phyloP scores from a whole-genome alignment of 202 grass and related monocot species.

The Zizania palustris region DNA sequence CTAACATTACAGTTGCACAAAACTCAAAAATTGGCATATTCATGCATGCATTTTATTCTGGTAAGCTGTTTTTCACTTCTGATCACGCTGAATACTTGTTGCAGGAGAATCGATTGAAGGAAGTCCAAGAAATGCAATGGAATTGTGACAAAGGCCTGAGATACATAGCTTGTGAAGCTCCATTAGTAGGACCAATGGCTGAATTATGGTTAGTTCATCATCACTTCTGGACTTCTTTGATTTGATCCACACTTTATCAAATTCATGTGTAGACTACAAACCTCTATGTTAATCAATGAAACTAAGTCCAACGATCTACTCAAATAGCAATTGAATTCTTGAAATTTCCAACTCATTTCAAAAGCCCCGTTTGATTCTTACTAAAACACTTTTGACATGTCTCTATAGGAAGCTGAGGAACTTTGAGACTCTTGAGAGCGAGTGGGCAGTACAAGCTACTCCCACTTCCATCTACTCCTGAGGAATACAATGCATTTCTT shows the following conservation, averaged over 20 bases:
- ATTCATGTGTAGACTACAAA: slow-evolving; percentile 12
- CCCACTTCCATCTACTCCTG: slow-evolving; percentile 96
- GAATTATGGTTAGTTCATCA: slow-evolving; percentile 56
- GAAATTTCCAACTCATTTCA: not conserved
- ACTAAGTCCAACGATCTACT: not conserved
- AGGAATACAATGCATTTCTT: no score
- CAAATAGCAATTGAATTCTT: not conserved
- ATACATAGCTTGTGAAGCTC: slow-evolving; percentile 42
- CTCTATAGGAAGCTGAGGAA: slow-evolving; percentile 73
- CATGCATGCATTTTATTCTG: no score
- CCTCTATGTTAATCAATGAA: not conserved
- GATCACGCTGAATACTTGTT: slow-evolving; percentile 26
- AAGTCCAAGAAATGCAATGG: slow-evolving; percentile 62
- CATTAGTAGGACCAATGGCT: slow-evolving; percentile 44
- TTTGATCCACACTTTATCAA: not conserved
- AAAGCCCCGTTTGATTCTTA: not conserved
- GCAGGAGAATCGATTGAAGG: slow-evolving; percentile 68
- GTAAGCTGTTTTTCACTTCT: not conserved
- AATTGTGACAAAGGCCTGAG: slow-evolving; percentile 59
- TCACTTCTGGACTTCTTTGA: not conserved
- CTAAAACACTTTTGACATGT: slow-evolving; percentile 11
- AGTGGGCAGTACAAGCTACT: slow-evolving; percentile 86
- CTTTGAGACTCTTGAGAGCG: slow-evolving; percentile 58
- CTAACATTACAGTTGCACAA: not conserved
- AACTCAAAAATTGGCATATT: not conserved